Base-by-base conservation (phyloP, 768 basidiomycete genomes). In the Termitomyces sp. region DNA sequence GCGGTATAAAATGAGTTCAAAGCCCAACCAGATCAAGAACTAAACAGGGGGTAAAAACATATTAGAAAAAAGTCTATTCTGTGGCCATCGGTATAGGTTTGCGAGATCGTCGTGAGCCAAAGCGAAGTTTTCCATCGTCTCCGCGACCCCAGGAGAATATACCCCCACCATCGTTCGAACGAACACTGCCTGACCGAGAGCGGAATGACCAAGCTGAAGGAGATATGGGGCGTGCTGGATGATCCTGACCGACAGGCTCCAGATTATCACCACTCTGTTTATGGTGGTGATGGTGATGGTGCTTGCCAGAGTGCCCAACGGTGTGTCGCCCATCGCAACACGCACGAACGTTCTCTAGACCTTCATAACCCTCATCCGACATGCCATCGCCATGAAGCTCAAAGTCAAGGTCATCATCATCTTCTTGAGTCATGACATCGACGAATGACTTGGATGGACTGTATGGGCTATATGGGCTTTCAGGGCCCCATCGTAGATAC, bases 311-410 rank as follows among this genome's bases (percentile, higher is more conserved):
- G 61, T 81, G 83, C 0, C 92, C 91, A 18, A 95, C 91, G 1
- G 92, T 94, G 73, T 95, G 93, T 55, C 85, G 81, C 20, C 92
- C 92, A 71, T 93, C 91, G 67, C 92, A 94, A 71, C 92, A 94
- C 1, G 91, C 94, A 24, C 96, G 84, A 22, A 98, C 95, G 68
- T 98, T 98, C 77, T 98, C 96, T 58, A 98, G 73, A 0, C 94
- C 95, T 68, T 98, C 96, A 70, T 85, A 98, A 5, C 86, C 92
- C 36, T 87, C 87, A 65, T 92, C 91, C 13, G 86, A 89, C 64
- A 83, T 72, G 22, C 80, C 79, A 20, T 87, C 89, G 20, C 85
- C 91, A 66, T 95, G 88, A 36, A 94, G 77, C 75, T 96, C 92
- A 68, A 96, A 92, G 67, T 92, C 91, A 1, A 91, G 76, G 22